These are phyloP conservation scores for Aspergillus arachidicola DNA, from an alignment of 2,329 filamentous ascomycete species.

Conservation along the genomic window DNA sequence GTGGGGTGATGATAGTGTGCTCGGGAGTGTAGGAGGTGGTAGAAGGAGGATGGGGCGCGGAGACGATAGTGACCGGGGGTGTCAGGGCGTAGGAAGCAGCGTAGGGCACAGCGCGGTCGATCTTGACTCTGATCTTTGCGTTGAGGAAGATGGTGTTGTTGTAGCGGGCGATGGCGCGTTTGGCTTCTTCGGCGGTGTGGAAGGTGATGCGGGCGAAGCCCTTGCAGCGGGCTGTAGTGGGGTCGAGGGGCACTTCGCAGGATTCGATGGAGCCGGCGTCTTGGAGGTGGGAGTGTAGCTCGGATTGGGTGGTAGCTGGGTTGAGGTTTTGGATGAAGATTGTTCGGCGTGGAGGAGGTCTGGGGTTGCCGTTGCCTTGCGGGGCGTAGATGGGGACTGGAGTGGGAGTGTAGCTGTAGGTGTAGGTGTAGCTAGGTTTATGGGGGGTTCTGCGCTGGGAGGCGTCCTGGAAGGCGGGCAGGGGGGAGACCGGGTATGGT, in stretches of 20 bases:
- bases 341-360: conserved; percentile 20
- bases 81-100: background rate
- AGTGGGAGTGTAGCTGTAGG: conserved; percentile 15
- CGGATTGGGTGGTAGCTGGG: conserved; percentile 29
- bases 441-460: conserved; percentile 3
- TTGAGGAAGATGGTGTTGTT: conserved; percentile 39
- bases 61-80: background rate
- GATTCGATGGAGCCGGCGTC: conserved; percentile 33
- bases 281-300: conserved; percentile 33
- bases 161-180: conserved; percentile 34
- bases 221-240: conserved; percentile 24
- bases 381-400: conserved; percentile 9
- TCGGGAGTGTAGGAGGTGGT: background rate
- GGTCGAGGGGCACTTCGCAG: conserved; percentile 34
- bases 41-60: background rate
- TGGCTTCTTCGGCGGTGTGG: conserved; percentile 37
- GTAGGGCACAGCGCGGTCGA: conserved; percentile 28
- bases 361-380: conserved; percentile 12
- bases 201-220: conserved; percentile 35
- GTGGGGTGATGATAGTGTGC: too few species aligned
- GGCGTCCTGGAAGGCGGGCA: conserved; percentile 14
- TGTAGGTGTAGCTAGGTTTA: conserved; percentile 7
- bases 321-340: conserved; percentile 34
- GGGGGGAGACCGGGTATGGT: conserved; percentile 29
- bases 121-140: conserved; percentile 34